These are phyloP conservation scores for Aspergillus taichungensis DNA, from an alignment of 495 filamentous ascomycete genomes.

Conservation along the genomic window DNA sequence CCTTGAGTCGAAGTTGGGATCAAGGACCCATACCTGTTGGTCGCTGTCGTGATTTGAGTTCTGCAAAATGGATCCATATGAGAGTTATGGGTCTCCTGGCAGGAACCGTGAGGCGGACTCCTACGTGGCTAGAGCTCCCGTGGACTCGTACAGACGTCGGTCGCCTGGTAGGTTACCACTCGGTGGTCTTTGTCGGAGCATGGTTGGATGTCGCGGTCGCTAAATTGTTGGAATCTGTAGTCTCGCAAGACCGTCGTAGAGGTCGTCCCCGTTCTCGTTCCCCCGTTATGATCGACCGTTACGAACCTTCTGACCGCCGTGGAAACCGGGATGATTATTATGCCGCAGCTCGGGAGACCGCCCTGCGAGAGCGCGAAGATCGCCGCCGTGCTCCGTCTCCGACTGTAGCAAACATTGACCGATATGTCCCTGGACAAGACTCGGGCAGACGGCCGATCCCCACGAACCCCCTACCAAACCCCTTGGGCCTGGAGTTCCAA, in stretches of 20 bases:
- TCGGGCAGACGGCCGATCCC: constrained; percentile 46
- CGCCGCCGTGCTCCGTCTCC: constrained; percentile 57
- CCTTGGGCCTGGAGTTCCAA: constrained; percentile 77
- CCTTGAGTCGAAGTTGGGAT: no score
- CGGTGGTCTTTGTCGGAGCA: constrained; percentile 4
- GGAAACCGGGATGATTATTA: constrained; percentile 42
- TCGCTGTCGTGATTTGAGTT: not conserved
- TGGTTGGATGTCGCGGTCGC: not conserved
- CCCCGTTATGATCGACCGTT: constrained; percentile 60
- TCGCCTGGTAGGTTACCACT: constrained; percentile 40
- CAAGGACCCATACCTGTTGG: not conserved
- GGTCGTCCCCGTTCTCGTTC: constrained; percentile 59
- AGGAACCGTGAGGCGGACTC: constrained; percentile 32
- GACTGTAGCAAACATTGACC: constrained; percentile 71
- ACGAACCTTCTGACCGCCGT: constrained; percentile 55
- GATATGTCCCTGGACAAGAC: constrained; percentile 88
- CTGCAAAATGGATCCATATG: constrained; percentile 36
- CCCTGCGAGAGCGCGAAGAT: constrained; percentile 55
- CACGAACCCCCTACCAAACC: constrained; percentile 70
- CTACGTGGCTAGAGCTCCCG: constrained; percentile 19
- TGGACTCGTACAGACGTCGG: constrained; percentile 40
- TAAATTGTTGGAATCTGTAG: constrained; percentile 11
- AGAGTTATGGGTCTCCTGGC: constrained; percentile 31
- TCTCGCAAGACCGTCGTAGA: constrained; percentile 41
- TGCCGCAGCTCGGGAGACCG: constrained; percentile 54